Conservation (phyloP, 2,329 filamentous ascomycete species). For the Zymoseptoria ardabiliae region DNA sequence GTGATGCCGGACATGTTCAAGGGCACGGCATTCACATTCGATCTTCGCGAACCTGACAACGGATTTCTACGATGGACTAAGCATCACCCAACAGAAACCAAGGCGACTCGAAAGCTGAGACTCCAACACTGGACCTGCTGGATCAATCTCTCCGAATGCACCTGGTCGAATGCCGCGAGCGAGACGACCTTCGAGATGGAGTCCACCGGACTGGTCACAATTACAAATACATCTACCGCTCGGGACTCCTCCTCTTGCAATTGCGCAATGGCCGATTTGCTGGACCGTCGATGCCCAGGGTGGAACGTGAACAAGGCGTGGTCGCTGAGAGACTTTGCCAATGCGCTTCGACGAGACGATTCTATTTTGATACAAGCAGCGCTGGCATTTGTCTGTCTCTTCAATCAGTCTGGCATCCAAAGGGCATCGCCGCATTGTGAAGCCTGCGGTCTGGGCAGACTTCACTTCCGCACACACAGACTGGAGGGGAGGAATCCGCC, state of each 20-base stretch:
- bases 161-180: constrained; percentile 9
- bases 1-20: constrained; percentile 8
- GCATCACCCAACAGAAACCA: constrained; percentile 6
- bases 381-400: constrained; percentile 9
- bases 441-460: not conserved
- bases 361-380: constrained; percentile 11
- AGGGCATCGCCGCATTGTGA: not conserved
- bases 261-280: constrained; percentile 10
- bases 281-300: constrained; percentile 8
- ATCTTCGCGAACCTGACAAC: constrained; percentile 6
- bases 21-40: constrained; percentile 13
- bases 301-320: constrained; percentile 14
- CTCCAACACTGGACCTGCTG: constrained; percentile 12
- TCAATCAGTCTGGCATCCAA: not conserved
- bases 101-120: constrained; percentile 8
- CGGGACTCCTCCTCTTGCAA: constrained; percentile 6
- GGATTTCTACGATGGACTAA: constrained; percentile 8
- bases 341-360: constrained; percentile 12
- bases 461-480: not conserved
- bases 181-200: constrained; percentile 2
- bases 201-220: constrained; percentile 5
- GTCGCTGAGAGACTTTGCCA: constrained; percentile 12
- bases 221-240: constrained; percentile 6
- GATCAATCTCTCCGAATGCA: not conserved
- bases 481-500: not conserved